Conservation (phyloP, 345 rosid genomes). For the Raphanus raphanistrum region DNA sequence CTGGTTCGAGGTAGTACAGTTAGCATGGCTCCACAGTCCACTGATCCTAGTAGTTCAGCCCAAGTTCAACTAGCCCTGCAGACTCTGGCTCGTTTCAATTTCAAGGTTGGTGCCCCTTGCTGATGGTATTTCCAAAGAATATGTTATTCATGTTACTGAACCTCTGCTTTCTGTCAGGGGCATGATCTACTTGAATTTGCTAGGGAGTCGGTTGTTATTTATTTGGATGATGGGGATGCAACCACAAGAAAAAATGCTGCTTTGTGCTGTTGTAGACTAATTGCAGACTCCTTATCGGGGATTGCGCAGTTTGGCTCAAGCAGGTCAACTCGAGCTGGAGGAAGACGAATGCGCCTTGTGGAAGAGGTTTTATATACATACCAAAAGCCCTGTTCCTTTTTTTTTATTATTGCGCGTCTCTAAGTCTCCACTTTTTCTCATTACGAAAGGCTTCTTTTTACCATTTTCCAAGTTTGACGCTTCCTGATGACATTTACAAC, state of each 20-base stretch:
- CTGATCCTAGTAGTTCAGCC: constrained; percentile 67
- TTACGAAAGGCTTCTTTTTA: background rate
- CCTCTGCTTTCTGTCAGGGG: constrained; percentile 49
- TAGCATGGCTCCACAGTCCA: constrained; percentile 56
- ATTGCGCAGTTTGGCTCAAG: constrained; percentile 61
- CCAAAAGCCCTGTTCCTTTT: constrained; percentile 16
- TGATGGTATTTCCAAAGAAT: constrained; percentile 1
- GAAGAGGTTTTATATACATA: constrained; percentile 67
- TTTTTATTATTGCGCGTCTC: constrained; percentile 8
- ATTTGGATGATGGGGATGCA: constrained; percentile 94
- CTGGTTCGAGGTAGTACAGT: constrained; percentile 54
- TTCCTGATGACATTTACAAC: background rate
- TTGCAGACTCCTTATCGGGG: constrained; percentile 76
- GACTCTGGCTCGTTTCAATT: constrained; percentile 90
- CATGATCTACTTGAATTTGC: constrained; percentile 91
- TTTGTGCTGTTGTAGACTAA: constrained; percentile 84
- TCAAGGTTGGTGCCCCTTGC: constrained; percentile 57
- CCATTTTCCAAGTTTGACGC: constrained; percentile 16
- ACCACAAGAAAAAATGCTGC: constrained; percentile 88
- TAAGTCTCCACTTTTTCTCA: background rate
- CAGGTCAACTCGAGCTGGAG: constrained; percentile 74
- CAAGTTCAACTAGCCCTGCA: constrained; percentile 94
- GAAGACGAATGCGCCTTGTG: constrained; percentile 72
- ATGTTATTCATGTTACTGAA: constrained; percentile 24
- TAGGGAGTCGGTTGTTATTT: constrained; percentile 78